Evolutionary conservation across 352 stramenopile genomes (phyloP), one percentile per base, ranked within the genome.

Genomic region (Globisporangium carolinianum): DNA sequence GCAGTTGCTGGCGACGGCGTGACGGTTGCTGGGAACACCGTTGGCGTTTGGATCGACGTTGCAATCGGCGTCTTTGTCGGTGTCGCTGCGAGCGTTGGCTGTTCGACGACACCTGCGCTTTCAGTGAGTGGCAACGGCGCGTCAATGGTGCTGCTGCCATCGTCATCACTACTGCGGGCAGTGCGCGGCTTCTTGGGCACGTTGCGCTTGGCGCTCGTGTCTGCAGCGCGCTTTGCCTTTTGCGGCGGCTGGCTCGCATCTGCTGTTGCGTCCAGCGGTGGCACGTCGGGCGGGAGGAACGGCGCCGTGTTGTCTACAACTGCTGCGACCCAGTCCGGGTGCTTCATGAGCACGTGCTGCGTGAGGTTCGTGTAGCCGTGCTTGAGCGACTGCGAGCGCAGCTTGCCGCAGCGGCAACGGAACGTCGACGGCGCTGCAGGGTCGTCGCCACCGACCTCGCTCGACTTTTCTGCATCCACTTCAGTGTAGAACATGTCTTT

Each of bases 351-450:
- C 37, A 90, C 65, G 56, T 90, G 80, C 53, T 87, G 75, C 60
- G 78, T 80, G 49, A 90, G 58, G 61, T 85, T 85, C 17, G 75
- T 78, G 66, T 86, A 87, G 1, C 77, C 85, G 48, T 81, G 61
- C 47, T 73, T 71, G 46, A 83, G 65, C 51, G 62, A 71, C 65
- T 86, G 76, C 24, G 72, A 52, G 17, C 79, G 72, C 24, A 71
- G 69, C 51, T 86, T 86, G 61, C 77, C 77, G 48, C 80, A 90
- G 59, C 74, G 77, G 42, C 80, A 90, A 46, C 67, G 77, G 60
- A 85, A 88, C 15, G 69, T 10, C 17, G 60, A 66, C 39, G 39
- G 39, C 39, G 11, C 39, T 8, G 11, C 24, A 1, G 61, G 52
- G 36, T 61, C 60, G 10, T 58, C 24, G 5, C 37, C 15, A 12